Conservation (phyloP, 73 alveolate species). For the Stentor coeruleus region DNA sequence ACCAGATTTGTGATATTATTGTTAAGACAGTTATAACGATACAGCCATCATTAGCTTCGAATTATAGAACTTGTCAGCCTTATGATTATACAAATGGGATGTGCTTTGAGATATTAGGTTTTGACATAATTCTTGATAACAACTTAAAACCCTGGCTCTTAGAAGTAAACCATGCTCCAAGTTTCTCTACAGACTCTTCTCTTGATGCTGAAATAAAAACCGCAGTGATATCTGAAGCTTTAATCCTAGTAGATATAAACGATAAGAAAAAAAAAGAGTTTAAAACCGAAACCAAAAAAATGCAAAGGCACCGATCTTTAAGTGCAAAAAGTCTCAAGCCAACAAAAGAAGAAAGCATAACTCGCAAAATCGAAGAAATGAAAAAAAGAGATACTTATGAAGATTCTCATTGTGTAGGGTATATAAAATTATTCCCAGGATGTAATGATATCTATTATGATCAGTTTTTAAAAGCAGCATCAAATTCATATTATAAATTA, state of each 20-base stretch:
- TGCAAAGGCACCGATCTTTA: background rate
- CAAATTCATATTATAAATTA: too few species aligned
- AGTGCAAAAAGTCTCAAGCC: background rate
- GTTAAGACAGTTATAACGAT: conserved; percentile 29
- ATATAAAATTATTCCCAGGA: background rate
- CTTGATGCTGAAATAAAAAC: conserved; percentile 57
- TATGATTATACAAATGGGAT: conserved; percentile 34
- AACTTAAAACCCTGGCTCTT: conserved; percentile 67
- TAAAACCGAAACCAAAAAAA: conserved; percentile 31
- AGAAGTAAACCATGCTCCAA: conserved; percentile 77
- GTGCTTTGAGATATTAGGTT: conserved; percentile 56
- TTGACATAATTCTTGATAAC: conserved; percentile 46
- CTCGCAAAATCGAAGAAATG: background rate
- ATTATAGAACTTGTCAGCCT: conserved; percentile 32
- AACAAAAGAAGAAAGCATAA: background rate
- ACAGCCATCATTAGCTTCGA: conserved; percentile 12
- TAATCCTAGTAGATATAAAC: conserved; percentile 43
- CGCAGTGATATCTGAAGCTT: conserved; percentile 50
- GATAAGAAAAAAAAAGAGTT: conserved; percentile 56
- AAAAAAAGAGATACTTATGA: background rate
- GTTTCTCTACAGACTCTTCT: conserved; percentile 66
- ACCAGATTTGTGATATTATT: conserved; percentile 33
- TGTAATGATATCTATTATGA: background rate
- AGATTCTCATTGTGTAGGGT: background rate
- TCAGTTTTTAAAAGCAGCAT: background rate